These are phyloP conservation scores for Solanum chilense DNA, from an alignment of 257 asterid species.

Conservation along the genomic window DNA sequence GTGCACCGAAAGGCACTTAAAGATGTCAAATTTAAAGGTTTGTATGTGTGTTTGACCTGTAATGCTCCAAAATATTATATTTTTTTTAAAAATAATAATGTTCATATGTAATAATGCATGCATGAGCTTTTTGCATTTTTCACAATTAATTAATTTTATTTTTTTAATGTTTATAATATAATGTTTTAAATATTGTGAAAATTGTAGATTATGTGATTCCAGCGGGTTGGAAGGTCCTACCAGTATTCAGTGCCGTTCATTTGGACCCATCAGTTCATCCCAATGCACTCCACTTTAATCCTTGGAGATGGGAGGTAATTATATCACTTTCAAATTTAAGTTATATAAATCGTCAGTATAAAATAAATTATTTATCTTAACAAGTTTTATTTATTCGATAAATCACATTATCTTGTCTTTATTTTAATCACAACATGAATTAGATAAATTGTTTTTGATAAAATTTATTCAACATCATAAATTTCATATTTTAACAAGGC, in stretches of 20 bases:
- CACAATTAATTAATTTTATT: background rate
- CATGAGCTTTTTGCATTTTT: conserved; percentile 14
- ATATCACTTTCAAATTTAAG: background rate
- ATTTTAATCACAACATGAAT: background rate
- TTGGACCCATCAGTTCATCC: conserved; percentile 58
- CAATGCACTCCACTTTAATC: conserved; percentile 40
- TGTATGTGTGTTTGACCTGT: background rate
- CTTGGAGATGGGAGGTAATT: conserved; percentile 76
- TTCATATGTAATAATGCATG: conserved; percentile 22
- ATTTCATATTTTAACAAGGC: background rate
- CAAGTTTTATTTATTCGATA: background rate
- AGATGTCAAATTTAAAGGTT: conserved; percentile 69
- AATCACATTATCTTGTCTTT: background rate
- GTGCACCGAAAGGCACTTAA: conserved; percentile 85
- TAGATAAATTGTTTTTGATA: accelerated
- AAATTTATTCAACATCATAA: background rate
- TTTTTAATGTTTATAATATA: background rate
- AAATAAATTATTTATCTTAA: background rate
- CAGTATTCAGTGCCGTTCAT: conserved; percentile 70
- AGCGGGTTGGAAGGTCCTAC: conserved; percentile 85
- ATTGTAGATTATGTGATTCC: conserved; percentile 53
- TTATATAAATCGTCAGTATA: background rate
- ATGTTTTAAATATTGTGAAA: background rate
- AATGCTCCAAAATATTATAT: background rate
- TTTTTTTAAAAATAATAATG: background rate